phyloP scores from a whole-genome alignment of 2,329 filamentous ascomycete genomes.

The Penicillium sp. region DNA sequence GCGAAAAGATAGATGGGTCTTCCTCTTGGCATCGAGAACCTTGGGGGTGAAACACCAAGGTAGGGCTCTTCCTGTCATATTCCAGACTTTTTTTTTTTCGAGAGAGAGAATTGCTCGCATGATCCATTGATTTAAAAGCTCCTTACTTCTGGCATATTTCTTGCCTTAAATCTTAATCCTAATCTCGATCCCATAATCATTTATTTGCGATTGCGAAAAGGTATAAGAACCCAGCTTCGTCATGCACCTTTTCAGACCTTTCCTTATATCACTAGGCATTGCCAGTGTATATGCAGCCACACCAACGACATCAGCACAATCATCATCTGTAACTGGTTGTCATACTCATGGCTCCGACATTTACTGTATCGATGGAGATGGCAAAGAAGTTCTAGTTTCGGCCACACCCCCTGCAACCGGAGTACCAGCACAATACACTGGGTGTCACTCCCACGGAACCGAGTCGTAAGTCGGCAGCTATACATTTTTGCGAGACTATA shows the following conservation, averaged over 20 bases:
- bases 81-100: no score
- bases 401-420: slow-evolving; percentile 52
- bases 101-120: neutral
- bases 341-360: slow-evolving; percentile 46
- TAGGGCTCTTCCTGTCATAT: no score
- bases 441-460: slow-evolving; percentile 60
- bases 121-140: neutral
- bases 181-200: neutral
- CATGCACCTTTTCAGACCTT: slow-evolving; percentile 9
- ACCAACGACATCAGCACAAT: slow-evolving; percentile 30
- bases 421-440: slow-evolving; percentile 60
- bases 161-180: neutral
- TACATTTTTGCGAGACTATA: neutral
- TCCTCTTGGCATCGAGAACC: slow-evolving; percentile 23
- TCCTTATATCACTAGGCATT: slow-evolving; percentile 14
- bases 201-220: neutral
- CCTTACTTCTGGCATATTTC: neutral
- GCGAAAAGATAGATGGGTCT: slow-evolving; percentile 1
- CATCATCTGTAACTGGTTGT: slow-evolving; percentile 53
- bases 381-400: slow-evolving; percentile 38
- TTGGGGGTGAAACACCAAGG: slow-evolving; percentile 16
- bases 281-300: slow-evolving; percentile 23
- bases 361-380: slow-evolving; percentile 35
- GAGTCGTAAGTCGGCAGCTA: slow-evolving; percentile 47
- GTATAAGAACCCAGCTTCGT: neutral